Percentiles rank a stretch among this genome's conserved stretches.
Evolutionary conservation across 164 flowering plant species (phyloP).

Genomic region (Litsea cubeba): DNA sequence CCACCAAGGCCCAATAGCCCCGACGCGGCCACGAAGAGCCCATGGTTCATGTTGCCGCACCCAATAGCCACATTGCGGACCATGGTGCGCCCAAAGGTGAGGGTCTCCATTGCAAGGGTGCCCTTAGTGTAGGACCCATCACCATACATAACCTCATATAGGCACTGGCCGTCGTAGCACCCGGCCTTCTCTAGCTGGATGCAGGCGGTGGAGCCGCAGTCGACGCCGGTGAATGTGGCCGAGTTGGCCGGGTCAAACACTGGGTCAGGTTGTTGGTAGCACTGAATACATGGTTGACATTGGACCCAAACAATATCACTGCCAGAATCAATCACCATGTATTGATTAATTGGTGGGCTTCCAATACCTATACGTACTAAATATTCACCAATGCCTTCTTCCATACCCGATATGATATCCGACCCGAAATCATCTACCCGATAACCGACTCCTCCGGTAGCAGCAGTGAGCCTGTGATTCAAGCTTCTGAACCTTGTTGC

Average conservation of each 20-base stretch:
- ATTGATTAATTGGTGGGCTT: constrained; percentile 65
- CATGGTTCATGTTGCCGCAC: constrained; percentile 80
- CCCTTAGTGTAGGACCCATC: constrained; percentile 70
- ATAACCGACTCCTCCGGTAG: constrained; percentile 14
- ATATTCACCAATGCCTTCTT: constrained; percentile 88
- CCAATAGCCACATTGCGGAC: constrained; percentile 75
- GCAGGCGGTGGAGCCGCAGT: constrained; percentile 58
- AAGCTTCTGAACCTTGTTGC: constrained; percentile 35
- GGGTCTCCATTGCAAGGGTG: constrained; percentile 49
- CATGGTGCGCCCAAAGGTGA: constrained; percentile 42
- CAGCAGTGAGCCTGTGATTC: constrained; percentile 23
- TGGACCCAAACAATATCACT: constrained; percentile 92
- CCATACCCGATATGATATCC: constrained; percentile 87
- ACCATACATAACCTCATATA: constrained; percentile 62
- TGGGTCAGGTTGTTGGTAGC: constrained; percentile 84
- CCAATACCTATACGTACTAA: constrained; percentile 85
- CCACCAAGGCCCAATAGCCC: constrained; percentile 86
- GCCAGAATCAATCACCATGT: constrained; percentile 84
- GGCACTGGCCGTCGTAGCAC: constrained; percentile 54
- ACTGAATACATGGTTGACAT: constrained; percentile 72
- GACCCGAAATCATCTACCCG: constrained; percentile 58
- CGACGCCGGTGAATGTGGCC: constrained; percentile 53
- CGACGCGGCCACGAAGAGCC: constrained; percentile 88
- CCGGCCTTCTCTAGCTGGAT: constrained; percentile 39
- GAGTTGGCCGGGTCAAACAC: constrained; percentile 74